Evolutionary conservation across 2,329 filamentous ascomycete species (phyloP).

Genomic region (Biscogniauxia mediterranea): DNA sequence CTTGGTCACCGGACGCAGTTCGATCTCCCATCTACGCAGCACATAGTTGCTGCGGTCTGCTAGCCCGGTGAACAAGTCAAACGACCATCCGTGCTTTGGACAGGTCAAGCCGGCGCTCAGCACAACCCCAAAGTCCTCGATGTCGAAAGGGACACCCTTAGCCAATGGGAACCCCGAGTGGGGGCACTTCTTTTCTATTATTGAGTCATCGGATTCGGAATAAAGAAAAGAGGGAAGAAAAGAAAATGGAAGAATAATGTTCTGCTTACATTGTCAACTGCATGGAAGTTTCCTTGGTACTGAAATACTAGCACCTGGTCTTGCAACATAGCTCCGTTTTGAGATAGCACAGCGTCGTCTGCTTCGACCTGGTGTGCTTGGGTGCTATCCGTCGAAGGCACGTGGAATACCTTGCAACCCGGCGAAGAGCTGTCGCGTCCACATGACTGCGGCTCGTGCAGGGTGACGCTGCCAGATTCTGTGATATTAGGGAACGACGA

Average conservation of each 20-base stretch:
- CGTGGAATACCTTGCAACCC: constrained; percentile 59
- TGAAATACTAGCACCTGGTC: constrained; percentile 66
- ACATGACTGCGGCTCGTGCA: constrained; percentile 40
- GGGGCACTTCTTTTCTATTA: constrained; percentile 55
- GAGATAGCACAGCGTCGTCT: constrained; percentile 32
- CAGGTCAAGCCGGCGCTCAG: constrained; percentile 63
- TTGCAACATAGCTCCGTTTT: constrained; percentile 36
- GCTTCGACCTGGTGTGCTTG: constrained; percentile 37
- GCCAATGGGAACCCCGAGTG: constrained; percentile 67
- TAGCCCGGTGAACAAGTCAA: constrained; percentile 63
- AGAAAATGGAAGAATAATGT: background rate
- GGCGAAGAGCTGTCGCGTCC: constrained; percentile 37
- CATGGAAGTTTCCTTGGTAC: constrained; percentile 63
- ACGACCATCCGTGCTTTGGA: constrained; percentile 70
- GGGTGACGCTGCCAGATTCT: constrained; percentile 36
- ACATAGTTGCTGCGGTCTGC: constrained; percentile 62
- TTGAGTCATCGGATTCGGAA: constrained; percentile 12
- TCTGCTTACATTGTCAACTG: constrained; percentile 62
- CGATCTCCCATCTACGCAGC: constrained; percentile 62
- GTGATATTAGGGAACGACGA: constrained; percentile 55
- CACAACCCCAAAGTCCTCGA: constrained; percentile 68
- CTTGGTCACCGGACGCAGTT: constrained; percentile 41
- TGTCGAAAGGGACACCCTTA: constrained; percentile 62
- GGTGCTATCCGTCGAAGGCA: constrained; percentile 40
- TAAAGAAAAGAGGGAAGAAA: background rate